Evolutionary conservation across 768 basidiomycete genomes (phyloP), one percentile per base, ranked within the genome.

Genomic region (Trametes cingulata): DNA sequence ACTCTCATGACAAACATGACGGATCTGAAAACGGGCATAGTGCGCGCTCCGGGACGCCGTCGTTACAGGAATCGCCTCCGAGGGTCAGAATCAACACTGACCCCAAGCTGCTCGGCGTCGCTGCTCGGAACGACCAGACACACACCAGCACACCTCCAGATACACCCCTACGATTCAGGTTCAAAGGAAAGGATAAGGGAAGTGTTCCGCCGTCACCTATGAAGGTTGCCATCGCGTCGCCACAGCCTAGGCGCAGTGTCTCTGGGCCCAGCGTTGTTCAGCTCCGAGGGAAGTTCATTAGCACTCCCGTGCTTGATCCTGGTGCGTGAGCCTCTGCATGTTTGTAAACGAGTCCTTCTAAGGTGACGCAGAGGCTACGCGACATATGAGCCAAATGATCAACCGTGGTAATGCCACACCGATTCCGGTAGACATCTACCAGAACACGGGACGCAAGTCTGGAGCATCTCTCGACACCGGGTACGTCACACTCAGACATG

Each of bases 361-460:
- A 8, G 37, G 29, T 54, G 8, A 58, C 15, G 40, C 36, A 76
- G 91, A 84, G 70, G 88, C 88, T 15, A 88, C 87, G 1, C 68
- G 84, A 67, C 80, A 86, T 57, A 83, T 93, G 83, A 89, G 85
- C 64, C 91, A 91, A 36, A 82, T 91, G 22, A 87, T 87, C 75
- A 82, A 85, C 67, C 79, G 86, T 43, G 77, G 78, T 7, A 75
- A 76, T 7, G 83, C 84, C 20, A 79, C 81, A 64, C 90, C 91
- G 19, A 90, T 91, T 22, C 63, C 67, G 42, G 61, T 67, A 22
- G 65, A 66, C 49, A 64, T 68, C 40, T 66, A 66, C 45, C 48
- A 62, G 33, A 62, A 60, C 41, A 47, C 60, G n/a, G 60, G 61
- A 20, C 69, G 58, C 10, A 51, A 68, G 29, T 75, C 75, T 25